A percentile compares a stretch with the other conserved stretches of the same genome.
These are phyloP conservation scores for Lasiosphaeria miniovina DNA, from an alignment of 495 filamentous ascomycete species.

Conservation along the genomic window DNA sequence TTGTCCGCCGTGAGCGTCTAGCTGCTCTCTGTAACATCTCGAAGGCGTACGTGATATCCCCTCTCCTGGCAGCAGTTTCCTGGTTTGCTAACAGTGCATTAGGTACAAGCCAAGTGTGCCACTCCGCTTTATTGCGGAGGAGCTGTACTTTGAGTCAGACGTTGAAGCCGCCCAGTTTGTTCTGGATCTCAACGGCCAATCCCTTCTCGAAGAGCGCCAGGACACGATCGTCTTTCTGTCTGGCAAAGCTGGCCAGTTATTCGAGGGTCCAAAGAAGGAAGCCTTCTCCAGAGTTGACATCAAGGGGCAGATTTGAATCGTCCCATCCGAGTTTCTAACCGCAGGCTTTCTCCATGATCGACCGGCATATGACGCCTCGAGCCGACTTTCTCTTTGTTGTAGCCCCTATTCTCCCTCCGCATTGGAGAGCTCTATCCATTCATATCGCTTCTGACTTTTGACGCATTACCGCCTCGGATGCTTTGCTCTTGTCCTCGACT, in stretches of 20 bases:
- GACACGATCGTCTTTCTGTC: conserved; percentile 72
- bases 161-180: conserved; percentile 87
- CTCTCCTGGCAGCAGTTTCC: neutral
- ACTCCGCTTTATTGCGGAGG: conserved; percentile 88
- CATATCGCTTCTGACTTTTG: neutral
- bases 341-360: conserved; percentile 12
- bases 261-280: conserved; percentile 65
- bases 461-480: neutral
- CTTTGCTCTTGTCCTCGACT: neutral
- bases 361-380: conserved; percentile 2
- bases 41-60: conserved; percentile 64
- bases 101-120: conserved; percentile 91
- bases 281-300: conserved; percentile 89
- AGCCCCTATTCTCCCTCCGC: neutral
- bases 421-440: neutral
- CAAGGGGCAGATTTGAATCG: conserved; percentile 85
- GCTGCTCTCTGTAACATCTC: conserved; percentile 85
- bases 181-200: conserved; percentile 67
- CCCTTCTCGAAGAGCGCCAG: conserved; percentile 74
- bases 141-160: conserved; percentile 92
- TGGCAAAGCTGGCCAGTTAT: conserved; percentile 65
- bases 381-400: neutral
- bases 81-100: conserved; percentile 33
- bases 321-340: conserved; percentile 14
- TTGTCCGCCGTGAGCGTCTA: conserved; percentile 88